Evolutionary conservation across 2,329 filamentous ascomycete genomes (phyloP).

Genomic region (Arthrobotrys pseudoclavata): DNA sequence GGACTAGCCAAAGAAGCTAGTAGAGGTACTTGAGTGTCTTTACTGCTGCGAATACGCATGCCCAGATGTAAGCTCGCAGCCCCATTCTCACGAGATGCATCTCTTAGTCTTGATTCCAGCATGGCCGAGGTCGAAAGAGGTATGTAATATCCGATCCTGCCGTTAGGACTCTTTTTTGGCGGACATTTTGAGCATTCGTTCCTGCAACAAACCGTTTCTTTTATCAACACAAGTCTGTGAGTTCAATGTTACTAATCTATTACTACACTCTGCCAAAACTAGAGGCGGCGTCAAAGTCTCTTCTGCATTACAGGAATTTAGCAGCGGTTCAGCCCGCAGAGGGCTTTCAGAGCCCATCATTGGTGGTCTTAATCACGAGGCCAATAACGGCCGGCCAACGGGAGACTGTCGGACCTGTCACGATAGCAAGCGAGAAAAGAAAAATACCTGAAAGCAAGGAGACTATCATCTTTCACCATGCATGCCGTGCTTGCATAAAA

Average conservation of each 20-base stretch:
- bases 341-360: slow-evolving; percentile 34
- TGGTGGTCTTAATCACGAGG: slow-evolving; percentile 31
- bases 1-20: slow-evolving; percentile 33
- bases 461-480: slow-evolving; percentile 41
- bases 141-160: slow-evolving; percentile 55
- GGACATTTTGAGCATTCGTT: slow-evolving; percentile 39
- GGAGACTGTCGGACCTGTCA: slow-evolving; percentile 52
- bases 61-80: slow-evolving; percentile 32
- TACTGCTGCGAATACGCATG: slow-evolving; percentile 47
- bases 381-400: slow-evolving; percentile 33
- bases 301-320: slow-evolving; percentile 19
- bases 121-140: slow-evolving; percentile 33
- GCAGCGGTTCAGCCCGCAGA: slow-evolving; percentile 24
- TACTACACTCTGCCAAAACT: slow-evolving; percentile 14
- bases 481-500: slow-evolving; percentile 61
- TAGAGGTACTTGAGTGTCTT: too few relatives aligned
- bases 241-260: slow-evolving; percentile 31
- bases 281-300: slow-evolving; percentile 7
- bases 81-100: slow-evolving; percentile 28
- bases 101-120: slow-evolving; percentile 23
- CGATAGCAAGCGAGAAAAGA: slow-evolving; percentile 56
- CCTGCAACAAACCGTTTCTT: slow-evolving; percentile 54
- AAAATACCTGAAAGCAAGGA: slow-evolving; percentile 46
- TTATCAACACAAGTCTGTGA: slow-evolving; percentile 47
- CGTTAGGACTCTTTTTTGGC: slow-evolving; percentile 17